phyloP scores from a whole-genome alignment of 257 asterid species.

The Solanum boliviense region DNA sequence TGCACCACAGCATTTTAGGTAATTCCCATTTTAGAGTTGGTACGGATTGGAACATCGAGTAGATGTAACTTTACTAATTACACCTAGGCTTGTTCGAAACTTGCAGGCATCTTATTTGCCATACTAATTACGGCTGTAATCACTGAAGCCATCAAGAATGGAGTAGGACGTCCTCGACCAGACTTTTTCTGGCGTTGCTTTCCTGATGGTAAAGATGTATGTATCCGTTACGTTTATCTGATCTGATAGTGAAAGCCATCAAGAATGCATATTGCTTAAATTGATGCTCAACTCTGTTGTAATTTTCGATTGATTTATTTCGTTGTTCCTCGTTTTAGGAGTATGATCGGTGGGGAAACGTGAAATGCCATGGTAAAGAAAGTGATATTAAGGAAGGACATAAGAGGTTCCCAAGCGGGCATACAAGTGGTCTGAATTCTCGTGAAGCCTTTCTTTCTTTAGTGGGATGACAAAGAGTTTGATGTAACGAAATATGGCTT shows the following conservation, averaged over 20 bases:
- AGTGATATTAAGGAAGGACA: slow-evolving; percentile 75
- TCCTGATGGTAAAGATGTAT: slow-evolving; percentile 73
- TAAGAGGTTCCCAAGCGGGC: slow-evolving; percentile 92
- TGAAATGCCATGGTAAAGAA: slow-evolving; percentile 49
- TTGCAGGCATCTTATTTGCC: slow-evolving; percentile 61
- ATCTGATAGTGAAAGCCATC: not conserved
- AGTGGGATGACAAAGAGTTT: not conserved
- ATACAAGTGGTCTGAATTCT: slow-evolving; percentile 17
- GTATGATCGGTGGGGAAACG: slow-evolving; percentile 60
- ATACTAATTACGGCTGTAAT: slow-evolving; percentile 67
- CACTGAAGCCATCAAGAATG: slow-evolving; percentile 72
- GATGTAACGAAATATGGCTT: not conserved
- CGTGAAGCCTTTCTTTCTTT: not conserved
- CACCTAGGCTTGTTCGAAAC: not conserved
- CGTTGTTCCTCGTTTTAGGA: slow-evolving; percentile 13
- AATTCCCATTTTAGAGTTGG: not conserved
- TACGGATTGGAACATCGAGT: not conserved
- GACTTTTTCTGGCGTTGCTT: slow-evolving; percentile 92
- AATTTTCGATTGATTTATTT: not conserved
- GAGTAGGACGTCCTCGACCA: slow-evolving; percentile 81
- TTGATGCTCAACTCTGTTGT: not conserved
- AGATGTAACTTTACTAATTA: not conserved
- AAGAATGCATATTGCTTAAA: not conserved
- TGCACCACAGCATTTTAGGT: slow-evolving; percentile 74
- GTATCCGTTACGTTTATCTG: not conserved